These are phyloP conservation scores for Nemania sp. DNA, from an alignment of 2,329 filamentous ascomycete species.

Conservation along the genomic window DNA sequence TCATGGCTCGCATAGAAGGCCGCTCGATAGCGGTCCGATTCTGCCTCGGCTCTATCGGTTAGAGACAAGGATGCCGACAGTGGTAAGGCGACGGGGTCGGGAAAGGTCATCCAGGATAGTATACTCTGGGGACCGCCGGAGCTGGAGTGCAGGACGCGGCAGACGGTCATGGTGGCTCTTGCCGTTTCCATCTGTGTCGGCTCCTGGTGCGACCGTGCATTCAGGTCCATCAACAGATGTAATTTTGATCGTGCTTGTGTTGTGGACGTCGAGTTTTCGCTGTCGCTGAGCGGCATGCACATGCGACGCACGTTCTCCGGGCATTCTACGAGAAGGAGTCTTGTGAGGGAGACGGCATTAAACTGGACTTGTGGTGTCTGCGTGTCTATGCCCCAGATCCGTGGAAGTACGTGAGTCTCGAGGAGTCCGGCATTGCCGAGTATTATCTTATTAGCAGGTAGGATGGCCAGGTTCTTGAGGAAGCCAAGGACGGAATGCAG, in stretches of 20 bases:
- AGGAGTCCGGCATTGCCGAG: conserved; percentile 53
- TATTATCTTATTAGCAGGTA: conserved; percentile 54
- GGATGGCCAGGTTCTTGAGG: conserved; percentile 67
- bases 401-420: conserved; percentile 50
- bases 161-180: conserved; percentile 55
- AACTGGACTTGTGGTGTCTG: conserved; percentile 64
- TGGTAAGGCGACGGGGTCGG: neutral
- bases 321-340: conserved; percentile 58
- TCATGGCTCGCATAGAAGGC: conserved; percentile 52
- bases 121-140: conserved; percentile 18
- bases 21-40: neutral
- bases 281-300: conserved; percentile 46
- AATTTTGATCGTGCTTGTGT: conserved; percentile 43
- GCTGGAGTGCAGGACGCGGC: conserved; percentile 55
- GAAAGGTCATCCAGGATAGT: neutral
- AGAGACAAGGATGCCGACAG: neutral
- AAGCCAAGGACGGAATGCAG: conserved; percentile 62
- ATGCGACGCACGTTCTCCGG: conserved; percentile 55
- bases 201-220: conserved; percentile 50
- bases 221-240: conserved; percentile 45
- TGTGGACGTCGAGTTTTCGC: conserved; percentile 36
- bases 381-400: conserved; percentile 56
- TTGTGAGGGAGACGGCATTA: conserved; percentile 59
- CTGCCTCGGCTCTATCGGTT: too few species aligned
- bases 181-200: conserved; percentile 64